Percentiles rank a stretch among this genome's conserved stretches.
These are phyloP conservation scores for Adansonia digitata DNA, from an alignment of 345 rosid genomes.

Conservation along the genomic window DNA sequence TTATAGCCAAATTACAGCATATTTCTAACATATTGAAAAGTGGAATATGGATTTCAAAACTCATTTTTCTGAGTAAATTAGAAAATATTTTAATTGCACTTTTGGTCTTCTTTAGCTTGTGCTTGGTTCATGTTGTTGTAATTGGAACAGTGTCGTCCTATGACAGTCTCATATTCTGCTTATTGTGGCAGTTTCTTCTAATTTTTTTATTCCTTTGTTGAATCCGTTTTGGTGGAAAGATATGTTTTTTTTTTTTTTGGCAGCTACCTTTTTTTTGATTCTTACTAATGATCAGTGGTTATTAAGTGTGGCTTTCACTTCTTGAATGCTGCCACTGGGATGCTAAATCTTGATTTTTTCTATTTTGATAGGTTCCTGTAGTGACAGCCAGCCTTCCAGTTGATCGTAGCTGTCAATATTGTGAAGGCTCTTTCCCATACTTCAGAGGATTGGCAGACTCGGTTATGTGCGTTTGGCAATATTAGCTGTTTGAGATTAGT, in stretches of 20 bases:
- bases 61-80: neutral
- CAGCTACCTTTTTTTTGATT: neutral
- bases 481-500: slow-evolving; percentile 10
- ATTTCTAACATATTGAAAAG: neutral
- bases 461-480: slow-evolving; percentile 43
- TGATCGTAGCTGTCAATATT: slow-evolving; percentile 70
- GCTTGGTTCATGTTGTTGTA: neutral
- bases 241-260: neutral
- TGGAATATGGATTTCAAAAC: neutral
- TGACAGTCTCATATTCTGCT: neutral
- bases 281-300: neutral
- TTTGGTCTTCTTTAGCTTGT: neutral
- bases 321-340: neutral
- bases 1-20: neutral
- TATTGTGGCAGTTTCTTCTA: neutral
- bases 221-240: neutral
- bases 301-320: neutral
- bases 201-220: neutral
- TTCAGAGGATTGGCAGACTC: slow-evolving; percentile 83
- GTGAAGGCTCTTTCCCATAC: slow-evolving; percentile 77
- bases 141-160: neutral
- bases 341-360: slow-evolving; percentile 6
- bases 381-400: slow-evolving; percentile 80
- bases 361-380: slow-evolving; percentile 69
- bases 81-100: neutral